These are phyloP conservation scores for Pisolithus orientalis DNA, from an alignment of 768 basidiomycete species.

Conservation along the genomic window DNA sequence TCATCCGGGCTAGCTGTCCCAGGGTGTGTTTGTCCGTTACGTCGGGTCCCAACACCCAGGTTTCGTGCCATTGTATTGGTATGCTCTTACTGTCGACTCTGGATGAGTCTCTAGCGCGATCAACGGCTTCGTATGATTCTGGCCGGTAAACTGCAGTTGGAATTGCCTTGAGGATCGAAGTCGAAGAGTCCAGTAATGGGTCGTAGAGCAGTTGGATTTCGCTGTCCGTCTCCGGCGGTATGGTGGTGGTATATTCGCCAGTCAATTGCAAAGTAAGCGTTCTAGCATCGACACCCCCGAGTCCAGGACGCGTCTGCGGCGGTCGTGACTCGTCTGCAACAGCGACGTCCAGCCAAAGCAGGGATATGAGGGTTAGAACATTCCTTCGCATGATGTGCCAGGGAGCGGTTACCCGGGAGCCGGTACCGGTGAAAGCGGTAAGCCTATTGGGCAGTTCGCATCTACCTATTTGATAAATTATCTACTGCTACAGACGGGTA, in stretches of 20 bases:
- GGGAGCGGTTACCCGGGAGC: no score
- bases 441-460: no score
- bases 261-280: slow-evolving; percentile 19
- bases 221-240: not conserved
- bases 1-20: slow-evolving; percentile 78
- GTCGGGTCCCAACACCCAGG: slow-evolving; percentile 68
- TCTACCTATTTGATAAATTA: no score
- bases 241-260: slow-evolving; percentile 5
- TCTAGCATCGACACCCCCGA: not conserved
- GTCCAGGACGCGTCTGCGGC: no score
- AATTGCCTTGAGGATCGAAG: slow-evolving; percentile 35
- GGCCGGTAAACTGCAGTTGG: slow-evolving; percentile 60
- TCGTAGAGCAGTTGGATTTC: slow-evolving; percentile 4
- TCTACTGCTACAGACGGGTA: not conserved
- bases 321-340: no score
- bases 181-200: slow-evolving; percentile 7
- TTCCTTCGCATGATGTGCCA: no score
- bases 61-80: slow-evolving; percentile 58
- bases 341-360: no score
- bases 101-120: slow-evolving; percentile 49
- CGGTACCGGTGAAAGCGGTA: no score
- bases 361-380: no score
- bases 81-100: slow-evolving; percentile 44
- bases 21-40: slow-evolving; percentile 75
- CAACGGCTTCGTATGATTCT: slow-evolving; percentile 41